Evolutionary conservation across 2,329 filamentous ascomycete species (phyloP), one percentile per base, ranked within the genome.

Genomic region (Metarhizium rileyi): DNA sequence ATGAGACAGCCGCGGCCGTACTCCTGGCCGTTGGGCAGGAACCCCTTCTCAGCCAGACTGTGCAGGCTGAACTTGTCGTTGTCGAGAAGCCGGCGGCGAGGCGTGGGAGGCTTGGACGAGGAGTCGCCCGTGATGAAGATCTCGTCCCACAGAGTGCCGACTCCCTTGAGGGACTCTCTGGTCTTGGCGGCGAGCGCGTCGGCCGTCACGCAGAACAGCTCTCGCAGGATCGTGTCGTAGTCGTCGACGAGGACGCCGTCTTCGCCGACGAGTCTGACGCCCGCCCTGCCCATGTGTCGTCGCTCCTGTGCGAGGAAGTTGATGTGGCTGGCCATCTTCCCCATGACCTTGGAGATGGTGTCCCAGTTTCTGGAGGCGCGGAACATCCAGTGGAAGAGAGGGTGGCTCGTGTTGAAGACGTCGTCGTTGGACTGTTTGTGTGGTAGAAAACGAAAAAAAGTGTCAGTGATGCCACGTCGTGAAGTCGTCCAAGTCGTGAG

Each of bases 371-470:
- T 77, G 6, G 86, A 87, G 3, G 88, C 86, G 50, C 86, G 80
- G 61, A 87, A 94, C 59, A 93, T 84, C 90, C 90, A 95, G 46
- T 90, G 81, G 65, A 93, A 95, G 2, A 90, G 80, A 0, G 86
- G 80, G 61, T 95, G 88, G 0, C 80, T 78, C 23, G 82, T 81
- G 50, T 81, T 82, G 59, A 95, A 90, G 14, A 83, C 79, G 52
- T 94, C 87, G 40, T 48, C 33, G 33, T 62, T 49, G 56, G 57
- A 41, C 47, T 50, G n/a, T 22, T 7, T 4, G 7, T 42, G 14
- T 28, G 18, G 35, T 38, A 22, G 14, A 16, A 3, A 20, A 4
- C 5, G 35, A 38, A 9, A 35, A 18, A 16, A 9, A 26, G 5
- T 26, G 7, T 22, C n/a, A n/a, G n/a, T n/a, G n/a, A n/a, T n/a